Conservation (phyloP, 345 rosid species). For the Eucalyptus lansdowneana region DNA sequence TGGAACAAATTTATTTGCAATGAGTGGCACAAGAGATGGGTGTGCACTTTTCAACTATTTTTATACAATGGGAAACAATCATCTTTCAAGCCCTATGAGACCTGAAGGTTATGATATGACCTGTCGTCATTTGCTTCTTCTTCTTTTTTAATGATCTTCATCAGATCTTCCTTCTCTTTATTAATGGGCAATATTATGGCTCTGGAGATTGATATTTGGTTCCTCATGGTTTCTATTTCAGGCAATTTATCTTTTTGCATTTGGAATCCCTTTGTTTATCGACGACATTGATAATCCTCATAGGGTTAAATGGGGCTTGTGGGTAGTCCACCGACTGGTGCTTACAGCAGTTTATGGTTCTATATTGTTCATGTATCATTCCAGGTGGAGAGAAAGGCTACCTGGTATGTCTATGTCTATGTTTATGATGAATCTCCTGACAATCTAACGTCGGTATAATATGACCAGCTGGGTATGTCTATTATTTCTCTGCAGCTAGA, state of each 20-base stretch:
- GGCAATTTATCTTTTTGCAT: constrained; percentile 65
- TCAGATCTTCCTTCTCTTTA: neutral
- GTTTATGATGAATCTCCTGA: neutral
- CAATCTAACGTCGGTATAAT: neutral
- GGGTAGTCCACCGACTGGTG: constrained; percentile 72
- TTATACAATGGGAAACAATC: neutral
- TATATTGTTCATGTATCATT: constrained; percentile 65
- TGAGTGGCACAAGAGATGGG: neutral
- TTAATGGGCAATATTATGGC: neutral
- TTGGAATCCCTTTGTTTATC: constrained; percentile 72
- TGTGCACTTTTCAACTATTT: neutral
- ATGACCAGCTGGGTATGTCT: neutral
- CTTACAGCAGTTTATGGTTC: constrained; percentile 66
- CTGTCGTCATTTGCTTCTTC: neutral
- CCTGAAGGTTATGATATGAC: neutral
- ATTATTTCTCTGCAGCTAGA: constrained; percentile 45
- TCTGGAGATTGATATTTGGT: neutral
- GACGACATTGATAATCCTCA: constrained; percentile 34
- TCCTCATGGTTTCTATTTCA: neutral
- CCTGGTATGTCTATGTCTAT: constrained; percentile 37
- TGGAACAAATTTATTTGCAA: neutral
- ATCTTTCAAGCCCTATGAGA: neutral
- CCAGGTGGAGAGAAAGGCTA: constrained; percentile 74
- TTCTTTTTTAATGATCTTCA: neutral
- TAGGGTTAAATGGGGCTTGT: constrained; percentile 67